Conservation (phyloP, 805 yeast species). For the Candida jianshihensis region DNA sequence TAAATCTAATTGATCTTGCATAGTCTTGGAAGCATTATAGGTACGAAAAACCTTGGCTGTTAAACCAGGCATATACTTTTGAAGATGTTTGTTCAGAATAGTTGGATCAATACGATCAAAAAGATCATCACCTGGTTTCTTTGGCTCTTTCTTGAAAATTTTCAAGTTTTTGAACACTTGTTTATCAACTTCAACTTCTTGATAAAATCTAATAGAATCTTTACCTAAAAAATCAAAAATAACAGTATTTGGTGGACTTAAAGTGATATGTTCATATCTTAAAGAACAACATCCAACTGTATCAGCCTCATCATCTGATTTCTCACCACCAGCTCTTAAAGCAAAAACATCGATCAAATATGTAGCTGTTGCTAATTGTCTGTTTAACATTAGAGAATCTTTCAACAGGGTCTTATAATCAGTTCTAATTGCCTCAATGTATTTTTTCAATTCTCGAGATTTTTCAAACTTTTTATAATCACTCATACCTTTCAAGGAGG, state of each 20-base stretch:
- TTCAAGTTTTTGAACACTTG: constrained; percentile 87
- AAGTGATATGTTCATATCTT: constrained; percentile 80
- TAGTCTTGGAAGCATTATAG: constrained; percentile 90
- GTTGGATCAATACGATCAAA: constrained; percentile 88
- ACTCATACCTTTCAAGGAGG: constrained; percentile 85
- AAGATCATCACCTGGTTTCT: constrained; percentile 84
- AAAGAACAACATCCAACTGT: constrained; percentile 97
- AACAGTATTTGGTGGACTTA: constrained; percentile 80
- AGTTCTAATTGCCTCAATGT: constrained; percentile 63
- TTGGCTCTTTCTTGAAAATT: constrained; percentile 84
- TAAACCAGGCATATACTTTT: constrained; percentile 83
- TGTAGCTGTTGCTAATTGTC: constrained; percentile 92
- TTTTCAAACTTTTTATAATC: constrained; percentile 91
- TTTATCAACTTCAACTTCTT: constrained; percentile 86
- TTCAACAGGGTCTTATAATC: constrained; percentile 70
- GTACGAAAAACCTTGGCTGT: constrained; percentile 98
- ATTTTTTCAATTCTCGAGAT: constrained; percentile 74
- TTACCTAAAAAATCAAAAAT: constrained; percentile 92
- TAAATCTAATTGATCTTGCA: constrained; percentile 88
- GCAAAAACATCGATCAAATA: constrained; percentile 91
- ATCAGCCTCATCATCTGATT: constrained; percentile 95
- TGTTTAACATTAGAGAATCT: constrained; percentile 69
- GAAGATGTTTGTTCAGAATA: constrained; percentile 77
- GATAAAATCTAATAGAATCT: constrained; percentile 86
- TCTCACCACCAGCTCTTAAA: constrained; percentile 96